Base-by-base conservation (phyloP, 257 asterid species). In the Solanum habrochaites region DNA sequence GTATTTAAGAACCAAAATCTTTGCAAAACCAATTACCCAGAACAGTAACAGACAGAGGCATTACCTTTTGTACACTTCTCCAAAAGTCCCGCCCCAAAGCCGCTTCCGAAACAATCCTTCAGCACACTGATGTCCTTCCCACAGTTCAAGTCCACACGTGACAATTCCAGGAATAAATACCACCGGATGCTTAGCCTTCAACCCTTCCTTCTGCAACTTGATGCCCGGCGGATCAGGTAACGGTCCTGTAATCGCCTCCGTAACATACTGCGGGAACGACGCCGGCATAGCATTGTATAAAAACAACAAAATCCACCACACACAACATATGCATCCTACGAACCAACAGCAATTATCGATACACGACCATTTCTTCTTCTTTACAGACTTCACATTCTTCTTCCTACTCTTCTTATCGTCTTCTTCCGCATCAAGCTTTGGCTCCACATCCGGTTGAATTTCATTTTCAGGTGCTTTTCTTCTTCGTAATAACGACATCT, bases 71-170 rank as follows among this genome's bases (percentile, higher is more conserved):
- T 92, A 92, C 43, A 92, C 89, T 83, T 92, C 94, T 7, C 94
- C 94, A 89, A 92, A 92, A 7, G 93, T 91, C 11, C 94, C 94
- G 21, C 94, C 94, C 94, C 94, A 92, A 27, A 92, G 92, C 74
- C 94, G 90, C 72, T 92, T 92, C 71, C 94, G 86, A 32, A 92
- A 92, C 90, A 92, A 87, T 2, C 93, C 92, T n/a, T 91, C 91
- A 77, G 99, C 98, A 90, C 99, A 96, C 5, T 86, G 89, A 86
- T 93, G 98, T 3, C 99, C 99, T 87, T 96, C 98, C 99, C 99
- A 96, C 58, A 96, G 91, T 92, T 96, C 99, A 87, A 96, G 93
- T 77, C 99, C 99, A 39, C 94, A 97, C 2, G 98, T 96, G 37
- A 96, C 98, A 27, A 96, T 96, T 70, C 98, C 98, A 2, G 98